phyloP scores from a whole-genome alignment of 352 stramenopile species.

The Globisporangium ultimum region DNA sequence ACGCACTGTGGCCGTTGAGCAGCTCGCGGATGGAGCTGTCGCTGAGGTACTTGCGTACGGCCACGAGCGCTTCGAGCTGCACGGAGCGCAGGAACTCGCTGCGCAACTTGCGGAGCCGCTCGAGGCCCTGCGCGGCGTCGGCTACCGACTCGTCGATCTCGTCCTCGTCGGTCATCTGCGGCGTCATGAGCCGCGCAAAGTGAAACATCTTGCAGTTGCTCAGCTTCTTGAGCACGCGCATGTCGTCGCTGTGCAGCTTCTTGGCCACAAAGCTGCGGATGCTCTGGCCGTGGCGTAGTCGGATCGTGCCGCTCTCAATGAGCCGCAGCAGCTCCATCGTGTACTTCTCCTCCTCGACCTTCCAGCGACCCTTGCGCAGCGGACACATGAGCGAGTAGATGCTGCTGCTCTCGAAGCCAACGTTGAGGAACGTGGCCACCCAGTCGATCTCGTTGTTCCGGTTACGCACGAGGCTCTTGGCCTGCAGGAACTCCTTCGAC shows the following conservation, averaged over 20 bases:
- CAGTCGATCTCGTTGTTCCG: constrained; percentile 77
- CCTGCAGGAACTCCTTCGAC: constrained; percentile 61
- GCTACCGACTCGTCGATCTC: constrained; percentile 37
- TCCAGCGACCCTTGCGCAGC: constrained; percentile 70
- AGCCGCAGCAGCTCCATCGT: constrained; percentile 62
- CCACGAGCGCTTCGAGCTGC: constrained; percentile 71
- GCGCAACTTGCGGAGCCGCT: constrained; percentile 48
- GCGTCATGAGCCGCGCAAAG: constrained; percentile 62
- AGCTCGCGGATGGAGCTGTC: constrained; percentile 65
- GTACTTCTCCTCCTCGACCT: constrained; percentile 71
- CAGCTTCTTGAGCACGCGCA: constrained; percentile 83
- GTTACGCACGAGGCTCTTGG: constrained; percentile 62
- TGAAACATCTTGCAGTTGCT: constrained; percentile 82
- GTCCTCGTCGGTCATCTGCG: constrained; percentile 51
- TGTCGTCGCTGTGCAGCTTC: constrained; percentile 78
- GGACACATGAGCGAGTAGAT: constrained; percentile 80
- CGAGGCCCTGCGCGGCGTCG: constrained; percentile 27
- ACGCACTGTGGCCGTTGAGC: constrained; percentile 27
- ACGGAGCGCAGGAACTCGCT: constrained; percentile 72
- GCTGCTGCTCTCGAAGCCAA: constrained; percentile 64
- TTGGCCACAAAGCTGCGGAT: constrained; percentile 71
- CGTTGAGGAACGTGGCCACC: constrained; percentile 69
- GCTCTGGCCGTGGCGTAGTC: constrained; percentile 58
- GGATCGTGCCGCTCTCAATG: constrained; percentile 60
- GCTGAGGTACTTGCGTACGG: constrained; percentile 69